phyloP scores from a whole-genome alignment of 2,329 filamentous ascomycete species.

The Colletotrichum brevisporum region DNA sequence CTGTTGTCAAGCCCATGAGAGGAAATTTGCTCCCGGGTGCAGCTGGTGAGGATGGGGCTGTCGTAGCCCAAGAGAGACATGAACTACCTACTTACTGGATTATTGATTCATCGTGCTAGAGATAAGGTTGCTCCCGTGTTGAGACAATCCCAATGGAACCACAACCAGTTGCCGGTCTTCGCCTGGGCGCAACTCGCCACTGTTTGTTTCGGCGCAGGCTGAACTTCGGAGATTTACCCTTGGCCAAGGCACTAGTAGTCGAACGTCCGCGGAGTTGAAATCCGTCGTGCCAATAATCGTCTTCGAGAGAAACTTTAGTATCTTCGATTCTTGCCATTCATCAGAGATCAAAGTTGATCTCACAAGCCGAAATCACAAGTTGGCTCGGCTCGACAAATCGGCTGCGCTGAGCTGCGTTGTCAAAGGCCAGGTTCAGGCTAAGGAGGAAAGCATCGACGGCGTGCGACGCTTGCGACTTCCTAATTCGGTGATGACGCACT shows the following conservation, averaged over 20 bases:
- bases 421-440: neutral
- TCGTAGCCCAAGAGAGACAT: no score
- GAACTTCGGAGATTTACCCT: no score
- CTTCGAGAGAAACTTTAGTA: no score
- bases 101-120: neutral
- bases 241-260: no score
- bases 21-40: conserved; percentile 4
- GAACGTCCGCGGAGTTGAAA: no score
- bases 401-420: neutral
- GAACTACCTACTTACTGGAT: neutral
- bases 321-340: no score
- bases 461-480: neutral
- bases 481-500: neutral
- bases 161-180: neutral
- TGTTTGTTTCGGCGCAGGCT: no score
- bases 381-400: neutral
- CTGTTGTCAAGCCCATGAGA: neutral
- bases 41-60: neutral
- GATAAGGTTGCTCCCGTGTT: neutral
- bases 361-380: neutral
- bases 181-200: no score
- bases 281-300: no score
- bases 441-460: neutral
- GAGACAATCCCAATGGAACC: neutral
- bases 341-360: no score